Evolutionary conservation across 1,139 yeast species (phyloP), one percentile per base, ranked within the genome.

Genomic region (Debaryomyces psychrophilus): DNA sequence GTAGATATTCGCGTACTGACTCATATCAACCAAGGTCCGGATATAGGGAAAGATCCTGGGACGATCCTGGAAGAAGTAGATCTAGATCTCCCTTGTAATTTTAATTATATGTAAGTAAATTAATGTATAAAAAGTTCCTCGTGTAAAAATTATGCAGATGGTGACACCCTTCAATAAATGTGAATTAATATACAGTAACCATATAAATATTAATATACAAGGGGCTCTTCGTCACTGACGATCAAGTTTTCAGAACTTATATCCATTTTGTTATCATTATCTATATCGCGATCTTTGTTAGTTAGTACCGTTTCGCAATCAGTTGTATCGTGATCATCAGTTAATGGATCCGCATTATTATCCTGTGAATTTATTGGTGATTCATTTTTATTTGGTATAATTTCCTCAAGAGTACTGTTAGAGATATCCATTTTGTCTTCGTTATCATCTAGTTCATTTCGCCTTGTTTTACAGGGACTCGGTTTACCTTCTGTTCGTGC

Each of bases 1-100:
- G 29, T 43, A 48, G 37, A 47, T 49, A 45, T 50, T 50, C 47
- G 53, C 34, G 41, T 9, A 28, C 62, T 4, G 66, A 62, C 44
- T 48, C 61, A 3, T 61, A 61, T 45, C 57, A 53, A 17, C 65
- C 65, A 18, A 28, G 35, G 18, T 25, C 50, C 12, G 43, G 53
- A 43, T 28, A 46, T 34, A 49, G 58, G 31, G 48, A 48, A 8
- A 49, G 57, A 46, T 49, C 54, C 14, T 37, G 44, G 36, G 27
- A 41, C 27, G 37, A 43, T 20, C 34, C 37, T 25, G 38, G 14
- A 20, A 50, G 54, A 41, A 47, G 44, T 8, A 52, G 62, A 37
- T 49, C 56, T 11, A 53, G 62, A 45, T 54, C 57, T 9, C 57
- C 56, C 14, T 41, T 44, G 46, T 50, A 46, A 41, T n/a, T 18